Conservation (phyloP, 1,139 yeast species). For the Pichia terricola region DNA sequence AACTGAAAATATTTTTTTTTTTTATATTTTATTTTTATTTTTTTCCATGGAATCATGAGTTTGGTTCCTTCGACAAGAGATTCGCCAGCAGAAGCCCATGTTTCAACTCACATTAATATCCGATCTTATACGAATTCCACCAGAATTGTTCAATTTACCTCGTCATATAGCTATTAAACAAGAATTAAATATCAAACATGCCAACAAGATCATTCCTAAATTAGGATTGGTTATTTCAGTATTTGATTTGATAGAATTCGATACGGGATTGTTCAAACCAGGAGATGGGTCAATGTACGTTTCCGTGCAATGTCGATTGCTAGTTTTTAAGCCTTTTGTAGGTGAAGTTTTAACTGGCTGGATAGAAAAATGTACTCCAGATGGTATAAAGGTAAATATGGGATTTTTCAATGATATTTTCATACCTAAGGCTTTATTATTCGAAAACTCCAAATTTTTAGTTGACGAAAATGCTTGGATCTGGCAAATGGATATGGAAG, state of each 20-base stretch:
- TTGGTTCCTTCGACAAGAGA: too few species aligned
- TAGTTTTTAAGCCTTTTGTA: conserved; percentile 86
- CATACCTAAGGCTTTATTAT: conserved; percentile 71
- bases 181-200: conserved; percentile 74
- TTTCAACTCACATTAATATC: conserved; percentile 71
- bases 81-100: conserved; percentile 34
- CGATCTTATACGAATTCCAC: conserved; percentile 83
- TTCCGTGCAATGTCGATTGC: conserved; percentile 61
- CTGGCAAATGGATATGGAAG: conserved; percentile 71
- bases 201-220: conserved; percentile 74
- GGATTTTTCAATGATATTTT: conserved; percentile 89
- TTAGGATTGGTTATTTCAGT: conserved; percentile 77
- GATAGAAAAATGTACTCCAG: conserved; percentile 79
- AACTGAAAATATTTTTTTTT: background rate
- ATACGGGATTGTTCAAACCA: conserved; percentile 83
- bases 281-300: conserved; percentile 94
- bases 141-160: conserved; percentile 69
- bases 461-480: conserved; percentile 89
- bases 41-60: too few species aligned
- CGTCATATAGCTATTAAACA: conserved; percentile 63
- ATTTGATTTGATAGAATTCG: conserved; percentile 72
- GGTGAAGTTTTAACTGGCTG: conserved; percentile 94
- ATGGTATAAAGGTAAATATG: conserved; percentile 75
- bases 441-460: conserved; percentile 66
- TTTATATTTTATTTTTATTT: too few species aligned